Evolutionary conservation across 768 basidiomycete species (phyloP).

Genomic region (Suillus spraguei): DNA sequence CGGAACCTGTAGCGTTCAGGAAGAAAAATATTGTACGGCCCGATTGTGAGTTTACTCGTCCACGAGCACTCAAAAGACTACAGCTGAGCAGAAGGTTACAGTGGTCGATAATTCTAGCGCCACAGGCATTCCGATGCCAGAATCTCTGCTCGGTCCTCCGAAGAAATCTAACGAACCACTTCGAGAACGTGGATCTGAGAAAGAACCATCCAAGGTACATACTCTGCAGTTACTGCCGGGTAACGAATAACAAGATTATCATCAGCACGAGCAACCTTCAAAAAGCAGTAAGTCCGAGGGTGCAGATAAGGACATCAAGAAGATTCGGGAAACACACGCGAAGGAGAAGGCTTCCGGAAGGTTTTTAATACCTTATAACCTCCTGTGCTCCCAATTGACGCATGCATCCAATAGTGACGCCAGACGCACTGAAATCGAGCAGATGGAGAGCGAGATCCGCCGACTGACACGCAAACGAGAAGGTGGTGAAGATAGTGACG

Average conservation of each 20-base stretch:
- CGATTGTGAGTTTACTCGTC: slow-evolving; percentile 61
- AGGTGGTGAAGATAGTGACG: slow-evolving; percentile 64
- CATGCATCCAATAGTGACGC: slow-evolving; percentile 44
- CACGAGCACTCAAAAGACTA: not conserved
- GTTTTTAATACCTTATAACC: slow-evolving; percentile 39
- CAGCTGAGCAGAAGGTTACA: slow-evolving; percentile 13
- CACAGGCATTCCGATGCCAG: slow-evolving; percentile 14
- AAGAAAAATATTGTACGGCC: slow-evolving; percentile 86
- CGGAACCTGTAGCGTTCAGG: slow-evolving; percentile 54
- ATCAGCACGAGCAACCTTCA: slow-evolving; percentile 26
- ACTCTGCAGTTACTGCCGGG: not conserved
- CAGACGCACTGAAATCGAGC: slow-evolving; percentile 78
- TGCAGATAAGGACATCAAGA: slow-evolving; percentile 54
- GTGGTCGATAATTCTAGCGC: slow-evolving; percentile 25
- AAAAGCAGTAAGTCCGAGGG: slow-evolving; percentile 42
- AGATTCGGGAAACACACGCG: slow-evolving; percentile 76
- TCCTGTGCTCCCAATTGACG: slow-evolving; percentile 2
- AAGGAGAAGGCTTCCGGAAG: slow-evolving; percentile 65
- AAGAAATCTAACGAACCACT: slow-evolving; percentile 12
- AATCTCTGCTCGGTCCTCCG: slow-evolving; percentile 11
- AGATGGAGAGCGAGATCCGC: slow-evolving; percentile 88
- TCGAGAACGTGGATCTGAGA: not conserved
- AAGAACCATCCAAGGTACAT: slow-evolving; percentile 22
- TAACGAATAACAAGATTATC: not conserved
- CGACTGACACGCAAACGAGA: slow-evolving; percentile 66